These are phyloP conservation scores for Trypanosoma cruzi DNA, from an alignment of 208 protist species.

Conservation along the genomic window DNA sequence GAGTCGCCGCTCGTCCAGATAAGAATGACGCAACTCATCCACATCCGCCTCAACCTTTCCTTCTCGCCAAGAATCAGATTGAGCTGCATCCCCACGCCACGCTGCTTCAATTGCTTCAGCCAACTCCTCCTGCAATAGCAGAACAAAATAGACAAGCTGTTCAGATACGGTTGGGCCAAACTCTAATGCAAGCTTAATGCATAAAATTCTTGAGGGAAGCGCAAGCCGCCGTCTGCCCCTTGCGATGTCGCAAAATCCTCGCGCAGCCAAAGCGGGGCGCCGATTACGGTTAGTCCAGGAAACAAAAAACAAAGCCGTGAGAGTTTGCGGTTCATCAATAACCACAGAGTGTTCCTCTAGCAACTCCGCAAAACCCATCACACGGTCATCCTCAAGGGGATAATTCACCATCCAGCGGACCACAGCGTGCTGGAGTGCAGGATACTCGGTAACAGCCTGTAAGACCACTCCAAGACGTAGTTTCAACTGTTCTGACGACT, in stretches of 20 bases:
- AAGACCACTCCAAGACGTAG: constrained; percentile 6
- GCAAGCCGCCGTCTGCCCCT: constrained; percentile 39
- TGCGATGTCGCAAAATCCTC: constrained; percentile 64
- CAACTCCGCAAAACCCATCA: constrained; percentile 59
- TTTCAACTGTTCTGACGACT: constrained; percentile 16
- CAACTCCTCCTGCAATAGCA: constrained; percentile 79
- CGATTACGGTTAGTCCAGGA: constrained; percentile 40
- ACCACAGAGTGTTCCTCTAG: constrained; percentile 44
- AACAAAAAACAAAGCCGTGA: constrained; percentile 65
- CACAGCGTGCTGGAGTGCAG: constrained; percentile 38
- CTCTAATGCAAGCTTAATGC: constrained; percentile 49
- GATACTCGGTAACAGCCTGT: constrained; percentile 26
- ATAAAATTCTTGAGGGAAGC: constrained; percentile 47
- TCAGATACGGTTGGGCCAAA: constrained; percentile 36
- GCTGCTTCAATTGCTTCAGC: constrained; percentile 44
- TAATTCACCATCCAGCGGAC: constrained; percentile 74
- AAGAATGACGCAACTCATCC: constrained; percentile 44
- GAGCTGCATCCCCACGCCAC: constrained; percentile 26
- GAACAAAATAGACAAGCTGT: constrained; percentile 55
- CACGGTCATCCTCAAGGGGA: constrained; percentile 56
- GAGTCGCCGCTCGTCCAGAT: constrained; percentile 55
- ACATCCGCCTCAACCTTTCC: constrained; percentile 29
- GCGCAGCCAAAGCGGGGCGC: constrained; percentile 40
- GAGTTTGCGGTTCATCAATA: constrained; percentile 44
- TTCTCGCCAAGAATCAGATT: not conserved